phyloP scores from a whole-genome alignment of 2,329 filamentous ascomycete species.

The Cercospora nicotianae region DNA sequence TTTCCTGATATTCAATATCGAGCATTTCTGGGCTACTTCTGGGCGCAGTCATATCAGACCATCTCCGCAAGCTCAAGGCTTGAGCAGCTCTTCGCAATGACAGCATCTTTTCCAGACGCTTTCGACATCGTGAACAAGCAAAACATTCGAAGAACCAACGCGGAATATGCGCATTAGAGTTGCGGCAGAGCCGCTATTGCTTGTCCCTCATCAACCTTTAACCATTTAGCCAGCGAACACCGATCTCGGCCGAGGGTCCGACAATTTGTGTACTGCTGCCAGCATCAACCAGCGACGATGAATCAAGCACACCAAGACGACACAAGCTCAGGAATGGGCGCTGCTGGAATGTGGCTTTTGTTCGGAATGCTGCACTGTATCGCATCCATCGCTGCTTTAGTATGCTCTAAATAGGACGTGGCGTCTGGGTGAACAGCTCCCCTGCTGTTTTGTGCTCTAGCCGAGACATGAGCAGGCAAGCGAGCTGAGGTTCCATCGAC shows the following conservation, averaged over 20 bases:
- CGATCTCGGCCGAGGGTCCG: not conserved
- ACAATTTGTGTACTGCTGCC: not conserved
- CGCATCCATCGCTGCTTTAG: not conserved
- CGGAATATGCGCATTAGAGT: conserved; percentile 1
- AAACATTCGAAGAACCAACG: not conserved
- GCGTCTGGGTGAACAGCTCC: not conserved
- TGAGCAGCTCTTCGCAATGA: not conserved
- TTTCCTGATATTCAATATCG: not conserved
- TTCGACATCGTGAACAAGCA: not conserved
- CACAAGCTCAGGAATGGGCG: not conserved
- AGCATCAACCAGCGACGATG: not conserved
- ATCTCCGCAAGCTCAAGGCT: not conserved
- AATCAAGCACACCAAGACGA: conserved; percentile 7
- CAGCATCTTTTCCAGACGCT: not conserved
- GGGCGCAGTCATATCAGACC: not conserved
- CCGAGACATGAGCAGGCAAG: not conserved
- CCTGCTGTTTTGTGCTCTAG: not conserved
- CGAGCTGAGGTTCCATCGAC: not conserved
- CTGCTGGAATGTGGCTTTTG: not conserved
- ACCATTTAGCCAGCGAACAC: not conserved
- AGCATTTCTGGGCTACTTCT: not conserved
- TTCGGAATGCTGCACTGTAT: not conserved
- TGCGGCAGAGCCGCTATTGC: conserved; percentile 3
- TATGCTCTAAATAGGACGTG: not conserved
- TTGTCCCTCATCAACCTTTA: not conserved